A percentile compares a stretch with the other conserved stretches of the same genome.
These are phyloP conservation scores for Daldinia decipiens DNA, from an alignment of 495 filamentous ascomycete genomes.

Conservation along the genomic window DNA sequence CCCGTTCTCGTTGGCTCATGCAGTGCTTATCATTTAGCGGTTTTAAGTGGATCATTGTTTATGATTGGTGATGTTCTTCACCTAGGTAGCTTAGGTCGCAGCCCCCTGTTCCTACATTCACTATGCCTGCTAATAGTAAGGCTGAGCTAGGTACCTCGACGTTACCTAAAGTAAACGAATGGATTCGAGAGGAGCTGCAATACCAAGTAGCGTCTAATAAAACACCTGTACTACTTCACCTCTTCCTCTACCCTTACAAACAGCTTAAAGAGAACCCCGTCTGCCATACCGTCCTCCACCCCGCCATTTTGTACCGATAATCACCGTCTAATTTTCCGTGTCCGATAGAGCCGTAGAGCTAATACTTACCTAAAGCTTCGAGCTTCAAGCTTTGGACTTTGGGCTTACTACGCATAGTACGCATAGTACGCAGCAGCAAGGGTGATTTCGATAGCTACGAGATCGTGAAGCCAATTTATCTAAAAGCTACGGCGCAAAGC, in stretches of 20 bases:
- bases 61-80: slow-evolving; percentile 25
- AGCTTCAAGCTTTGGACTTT: no score
- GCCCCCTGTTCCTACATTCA: slow-evolving; percentile 6
- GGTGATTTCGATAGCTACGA: neutral
- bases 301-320: slow-evolving; percentile 13
- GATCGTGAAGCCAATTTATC: neutral
- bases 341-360: slow-evolving; percentile 22
- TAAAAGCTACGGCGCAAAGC: slow-evolving; percentile 10
- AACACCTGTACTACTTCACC: slow-evolving; percentile 6
- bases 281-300: neutral
- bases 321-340: neutral
- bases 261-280: slow-evolving; percentile 10
- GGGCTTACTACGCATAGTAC: no score
- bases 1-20: slow-evolving; percentile 22
- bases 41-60: neutral
- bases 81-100: slow-evolving; percentile 1
- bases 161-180: neutral
- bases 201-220: slow-evolving; percentile 25
- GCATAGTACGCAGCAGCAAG: slow-evolving; percentile 23
- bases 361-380: slow-evolving; percentile 8
- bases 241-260: slow-evolving; percentile 7
- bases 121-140: slow-evolving; percentile 37
- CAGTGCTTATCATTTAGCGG: slow-evolving; percentile 21
- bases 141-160: slow-evolving; percentile 34
- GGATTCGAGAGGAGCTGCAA: slow-evolving; percentile 30